A percentile compares a stretch with the other conserved stretches of the same genome.
Evolutionary conservation across 2,329 filamentous ascomycete species (phyloP).

Genomic region (Pseudogymnoascus destructans): DNA sequence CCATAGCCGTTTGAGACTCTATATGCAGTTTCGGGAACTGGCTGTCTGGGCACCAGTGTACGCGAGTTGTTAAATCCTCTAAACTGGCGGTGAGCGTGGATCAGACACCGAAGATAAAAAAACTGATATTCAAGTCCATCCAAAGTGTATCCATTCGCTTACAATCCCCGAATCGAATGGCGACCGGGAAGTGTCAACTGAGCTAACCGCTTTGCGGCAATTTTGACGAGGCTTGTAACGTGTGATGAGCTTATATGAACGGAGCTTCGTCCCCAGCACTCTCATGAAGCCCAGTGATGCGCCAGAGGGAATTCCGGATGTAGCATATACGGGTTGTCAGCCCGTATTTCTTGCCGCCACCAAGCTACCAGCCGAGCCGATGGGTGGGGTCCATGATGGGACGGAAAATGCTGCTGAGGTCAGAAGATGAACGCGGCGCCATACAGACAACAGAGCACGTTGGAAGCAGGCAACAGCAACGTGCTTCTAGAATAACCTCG

Average conservation of each 20-base stretch:
- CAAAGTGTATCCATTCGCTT: slow-evolving; percentile 5
- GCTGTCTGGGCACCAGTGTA: neutral
- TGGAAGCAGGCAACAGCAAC: neutral
- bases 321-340: neutral
- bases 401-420: neutral
- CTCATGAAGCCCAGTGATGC: neutral
- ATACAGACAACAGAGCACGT: neutral
- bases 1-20: neutral
- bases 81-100: neutral
- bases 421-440: neutral
- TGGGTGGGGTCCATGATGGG: neutral
- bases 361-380: neutral
- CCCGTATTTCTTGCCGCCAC: neutral
- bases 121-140: neutral
- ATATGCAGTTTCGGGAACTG: neutral
- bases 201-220: slow-evolving; percentile 8
- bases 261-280: slow-evolving; percentile 4
- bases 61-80: neutral
- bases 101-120: neutral
- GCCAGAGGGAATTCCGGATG: neutral
- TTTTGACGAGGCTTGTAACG: slow-evolving; percentile 8
- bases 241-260: slow-evolving; percentile 7
- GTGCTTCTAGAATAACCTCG: neutral
- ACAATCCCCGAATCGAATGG: neutral
- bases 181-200: neutral